Evolutionary conservation across 495 filamentous ascomycete genomes (phyloP).

Genomic region (Trichoderma gamsii): DNA sequence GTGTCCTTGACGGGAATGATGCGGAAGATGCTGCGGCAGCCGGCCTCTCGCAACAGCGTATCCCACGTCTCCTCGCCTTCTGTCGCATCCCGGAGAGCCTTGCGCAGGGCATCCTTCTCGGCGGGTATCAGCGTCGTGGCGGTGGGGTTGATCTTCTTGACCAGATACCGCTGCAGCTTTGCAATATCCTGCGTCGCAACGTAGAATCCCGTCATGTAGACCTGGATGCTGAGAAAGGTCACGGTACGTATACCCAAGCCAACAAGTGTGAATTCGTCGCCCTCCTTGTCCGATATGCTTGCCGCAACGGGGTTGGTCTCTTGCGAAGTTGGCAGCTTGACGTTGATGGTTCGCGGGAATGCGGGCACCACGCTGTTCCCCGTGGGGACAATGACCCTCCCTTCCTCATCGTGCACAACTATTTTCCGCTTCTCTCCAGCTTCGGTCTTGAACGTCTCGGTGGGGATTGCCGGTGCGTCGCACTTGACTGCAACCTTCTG

Average conservation of each 20-base stretch:
- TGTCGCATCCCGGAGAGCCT: slow-evolving; percentile 61
- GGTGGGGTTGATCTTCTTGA: slow-evolving; percentile 51
- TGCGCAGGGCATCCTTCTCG: slow-evolving; percentile 67
- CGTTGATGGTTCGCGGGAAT: slow-evolving; percentile 64
- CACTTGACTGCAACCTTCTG: slow-evolving; percentile 29
- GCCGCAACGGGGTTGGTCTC: slow-evolving; percentile 17
- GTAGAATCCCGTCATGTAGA: slow-evolving; percentile 92
- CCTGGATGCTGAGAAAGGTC: slow-evolving; percentile 81
- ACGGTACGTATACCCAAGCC: slow-evolving; percentile 86
- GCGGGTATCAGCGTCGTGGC: slow-evolving; percentile 74
- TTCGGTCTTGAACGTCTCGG: slow-evolving; percentile 38
- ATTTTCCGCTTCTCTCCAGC: slow-evolving; percentile 47
- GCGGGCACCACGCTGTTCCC: slow-evolving; percentile 77
- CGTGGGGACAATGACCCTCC: slow-evolving; percentile 66
- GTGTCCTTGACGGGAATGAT: slow-evolving; percentile 83
- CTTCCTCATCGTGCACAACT: slow-evolving; percentile 46
- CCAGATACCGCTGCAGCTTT: slow-evolving; percentile 39
- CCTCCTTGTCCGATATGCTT: slow-evolving; percentile 26
- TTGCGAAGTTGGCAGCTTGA: slow-evolving; percentile 22
- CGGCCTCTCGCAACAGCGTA: slow-evolving; percentile 55
- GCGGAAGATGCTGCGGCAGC: slow-evolving; percentile 63
- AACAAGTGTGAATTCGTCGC: slow-evolving; percentile 73
- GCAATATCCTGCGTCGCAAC: slow-evolving; percentile 71
- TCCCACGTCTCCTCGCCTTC: slow-evolving; percentile 65
- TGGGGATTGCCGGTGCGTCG: slow-evolving; percentile 39